A percentile compares a stretch with the other conserved stretches of the same genome.
Conservation (phyloP, 2,329 filamentous ascomycete genomes). For the Talaromyces sp. region DNA sequence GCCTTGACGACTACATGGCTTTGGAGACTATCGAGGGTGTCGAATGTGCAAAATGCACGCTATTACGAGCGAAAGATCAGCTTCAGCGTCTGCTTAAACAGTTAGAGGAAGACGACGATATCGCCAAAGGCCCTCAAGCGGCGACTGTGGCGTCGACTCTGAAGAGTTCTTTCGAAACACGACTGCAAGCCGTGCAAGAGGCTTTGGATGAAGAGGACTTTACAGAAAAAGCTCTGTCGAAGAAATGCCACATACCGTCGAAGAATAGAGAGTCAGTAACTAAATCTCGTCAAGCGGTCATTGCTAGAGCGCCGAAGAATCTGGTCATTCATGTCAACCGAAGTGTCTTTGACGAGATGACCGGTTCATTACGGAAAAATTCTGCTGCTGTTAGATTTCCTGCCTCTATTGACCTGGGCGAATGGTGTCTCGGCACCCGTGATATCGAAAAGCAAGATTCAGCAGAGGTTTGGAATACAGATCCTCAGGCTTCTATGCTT, state of each 20-base stretch:
- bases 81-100: slow-evolving; percentile 45
- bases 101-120: slow-evolving; percentile 38
- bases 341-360: slow-evolving; percentile 82
- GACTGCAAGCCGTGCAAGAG: slow-evolving; percentile 63
- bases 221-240: slow-evolving; percentile 61
- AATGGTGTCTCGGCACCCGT: slow-evolving; percentile 75
- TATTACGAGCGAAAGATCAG: slow-evolving; percentile 58
- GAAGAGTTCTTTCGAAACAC: slow-evolving; percentile 42
- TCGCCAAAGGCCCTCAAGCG: slow-evolving; percentile 23
- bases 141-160: slow-evolving; percentile 36
- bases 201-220: slow-evolving; percentile 79
- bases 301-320: slow-evolving; percentile 76
- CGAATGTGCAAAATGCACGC: slow-evolving; percentile 85
- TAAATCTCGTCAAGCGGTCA: slow-evolving; percentile 84
- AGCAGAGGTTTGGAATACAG: slow-evolving; percentile 65
- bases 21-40: slow-evolving; percentile 85
- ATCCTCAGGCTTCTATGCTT: slow-evolving; percentile 71
- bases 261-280: slow-evolving; percentile 70
- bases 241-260: slow-evolving; percentile 63
- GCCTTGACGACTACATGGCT: slow-evolving; percentile 77
- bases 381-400: slow-evolving; percentile 75
- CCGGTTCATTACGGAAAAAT: slow-evolving; percentile 79
- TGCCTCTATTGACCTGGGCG: slow-evolving; percentile 65
- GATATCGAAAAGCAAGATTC: slow-evolving; percentile 31
- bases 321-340: slow-evolving; percentile 86